A percentile compares a stretch with the other conserved stretches of the same genome.
Evolutionary conservation across 768 basidiomycete genomes (phyloP).

Genomic region (Mycena rosella): DNA sequence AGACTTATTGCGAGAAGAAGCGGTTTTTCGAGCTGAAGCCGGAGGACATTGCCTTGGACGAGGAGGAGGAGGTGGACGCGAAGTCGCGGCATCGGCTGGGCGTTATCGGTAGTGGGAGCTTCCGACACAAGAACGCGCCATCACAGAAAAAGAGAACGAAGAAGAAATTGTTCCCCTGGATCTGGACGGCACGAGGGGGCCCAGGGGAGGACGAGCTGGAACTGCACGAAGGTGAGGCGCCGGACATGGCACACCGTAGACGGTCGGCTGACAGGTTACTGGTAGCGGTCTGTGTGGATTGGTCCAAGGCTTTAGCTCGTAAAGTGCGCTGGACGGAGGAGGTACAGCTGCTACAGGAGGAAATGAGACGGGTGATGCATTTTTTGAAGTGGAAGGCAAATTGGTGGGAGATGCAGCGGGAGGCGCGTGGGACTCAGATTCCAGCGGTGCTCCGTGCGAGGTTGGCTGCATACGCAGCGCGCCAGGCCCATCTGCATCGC

Average conservation of each 20-base stretch:
- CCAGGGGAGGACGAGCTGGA: slow-evolving; percentile 1
- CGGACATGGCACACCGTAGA: neutral
- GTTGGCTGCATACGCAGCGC: slow-evolving; percentile 13
- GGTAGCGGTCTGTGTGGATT: neutral
- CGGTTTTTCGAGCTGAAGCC: slow-evolving; percentile 11
- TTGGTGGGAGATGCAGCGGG: slow-evolving; percentile 13
- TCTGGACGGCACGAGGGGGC: slow-evolving; percentile 1
- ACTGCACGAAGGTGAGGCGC: slow-evolving; percentile 22
- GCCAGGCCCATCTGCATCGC: neutral
- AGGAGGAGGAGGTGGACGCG: slow-evolving; percentile 21
- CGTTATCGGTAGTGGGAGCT: neutral
- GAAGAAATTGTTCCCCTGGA: slow-evolving; percentile 25
- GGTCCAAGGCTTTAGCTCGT: neutral
- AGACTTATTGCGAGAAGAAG: neutral
- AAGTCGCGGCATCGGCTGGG: neutral
- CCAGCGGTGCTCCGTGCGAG: neutral
- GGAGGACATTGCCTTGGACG: slow-evolving; percentile 7
- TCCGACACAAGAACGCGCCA: neutral
- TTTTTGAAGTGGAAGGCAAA: slow-evolving; percentile 5
- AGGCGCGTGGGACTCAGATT: neutral
- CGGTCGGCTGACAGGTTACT: neutral
- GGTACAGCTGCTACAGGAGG: neutral
- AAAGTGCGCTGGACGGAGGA: neutral
- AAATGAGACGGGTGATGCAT: neutral
- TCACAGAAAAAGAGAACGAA: neutral